Percentiles rank a stretch among this genome's conserved stretches.
Evolutionary conservation across 1,284 basidiomycete species (phyloP).

Genomic region (Violaceomyces palustris): DNA sequence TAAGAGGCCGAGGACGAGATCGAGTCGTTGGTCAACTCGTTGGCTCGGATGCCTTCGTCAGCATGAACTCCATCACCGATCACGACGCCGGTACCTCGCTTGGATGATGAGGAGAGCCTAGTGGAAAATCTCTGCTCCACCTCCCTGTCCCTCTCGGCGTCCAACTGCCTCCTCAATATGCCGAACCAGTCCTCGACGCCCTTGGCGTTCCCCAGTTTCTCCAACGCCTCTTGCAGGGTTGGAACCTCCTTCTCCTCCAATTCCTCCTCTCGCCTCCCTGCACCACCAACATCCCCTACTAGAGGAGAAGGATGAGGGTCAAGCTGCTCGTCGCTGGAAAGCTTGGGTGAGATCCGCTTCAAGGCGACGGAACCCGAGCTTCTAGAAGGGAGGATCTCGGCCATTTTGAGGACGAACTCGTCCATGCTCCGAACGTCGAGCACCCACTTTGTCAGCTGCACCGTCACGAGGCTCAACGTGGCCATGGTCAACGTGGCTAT

Average conservation of each 20-base stretch:
- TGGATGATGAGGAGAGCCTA: neutral
- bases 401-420: conserved; percentile 27
- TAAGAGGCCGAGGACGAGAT: conserved; percentile 5
- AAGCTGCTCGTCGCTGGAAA: no score
- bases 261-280: neutral
- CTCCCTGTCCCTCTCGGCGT: conserved; percentile 20
- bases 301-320: no score
- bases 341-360: conserved; percentile 10
- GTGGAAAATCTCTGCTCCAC: conserved; percentile 13
- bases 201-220: conserved; percentile 16
- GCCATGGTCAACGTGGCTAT: conserved; percentile 26
- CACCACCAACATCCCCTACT: no score
- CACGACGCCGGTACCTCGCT: neutral
- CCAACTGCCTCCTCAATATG: conserved; percentile 19
- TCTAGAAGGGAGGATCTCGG: conserved; percentile 13
- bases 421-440: conserved; percentile 24
- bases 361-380: conserved; percentile 3
- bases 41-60: no score
- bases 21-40: conserved; percentile 12
- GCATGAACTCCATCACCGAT: no score
- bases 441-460: conserved; percentile 10
- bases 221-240: conserved; percentile 13
- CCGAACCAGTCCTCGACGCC: conserved; percentile 26
- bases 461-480: conserved; percentile 5
- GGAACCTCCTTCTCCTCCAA: conserved; percentile 2